These are phyloP conservation scores for Leonotis leonurus DNA, from an alignment of 257 asterid species.

Conservation along the genomic window DNA sequence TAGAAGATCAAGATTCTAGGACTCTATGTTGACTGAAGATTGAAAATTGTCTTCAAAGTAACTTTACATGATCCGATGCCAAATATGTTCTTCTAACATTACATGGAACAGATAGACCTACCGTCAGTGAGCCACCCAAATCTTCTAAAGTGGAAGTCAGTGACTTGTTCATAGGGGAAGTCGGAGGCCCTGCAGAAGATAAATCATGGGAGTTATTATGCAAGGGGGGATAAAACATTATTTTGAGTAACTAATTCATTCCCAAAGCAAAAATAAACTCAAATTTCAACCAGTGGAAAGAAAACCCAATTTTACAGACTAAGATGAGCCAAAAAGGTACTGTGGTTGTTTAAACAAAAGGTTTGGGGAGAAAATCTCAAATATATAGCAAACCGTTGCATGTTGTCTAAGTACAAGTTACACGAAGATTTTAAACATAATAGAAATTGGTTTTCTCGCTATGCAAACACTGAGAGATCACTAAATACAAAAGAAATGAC, in stretches of 20 bases:
- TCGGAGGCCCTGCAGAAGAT: constrained; percentile 49
- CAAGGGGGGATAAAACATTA: not conserved
- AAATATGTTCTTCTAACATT: not conserved
- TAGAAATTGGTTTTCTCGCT: not conserved
- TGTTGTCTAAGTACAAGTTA: not conserved
- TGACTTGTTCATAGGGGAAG: constrained; percentile 37
- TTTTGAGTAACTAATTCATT: not conserved
- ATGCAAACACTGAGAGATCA: not conserved
- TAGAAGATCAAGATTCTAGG: constrained; percentile 1
- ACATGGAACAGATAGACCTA: constrained; percentile 19
- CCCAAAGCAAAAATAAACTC: not conserved
- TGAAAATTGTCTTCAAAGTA: too few relatives aligned
- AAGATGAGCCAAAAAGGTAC: not conserved
- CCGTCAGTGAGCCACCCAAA: constrained; percentile 65
- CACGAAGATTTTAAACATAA: not conserved
- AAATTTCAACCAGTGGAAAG: too few relatives aligned
- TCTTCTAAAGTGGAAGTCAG: constrained; percentile 49
- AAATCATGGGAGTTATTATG: constrained; percentile 7
- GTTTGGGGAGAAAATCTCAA: not conserved
- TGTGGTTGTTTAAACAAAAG: not conserved
- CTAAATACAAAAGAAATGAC: not conserved
- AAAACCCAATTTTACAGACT: too few relatives aligned
- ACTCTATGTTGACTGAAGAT: too few relatives aligned
- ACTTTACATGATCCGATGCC: not conserved
- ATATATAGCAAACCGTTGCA: not conserved